Percentiles rank a stretch among this genome's conserved stretches.
phyloP scores from a whole-genome alignment of 257 asterid genomes.

The Solanum medicagineum region DNA sequence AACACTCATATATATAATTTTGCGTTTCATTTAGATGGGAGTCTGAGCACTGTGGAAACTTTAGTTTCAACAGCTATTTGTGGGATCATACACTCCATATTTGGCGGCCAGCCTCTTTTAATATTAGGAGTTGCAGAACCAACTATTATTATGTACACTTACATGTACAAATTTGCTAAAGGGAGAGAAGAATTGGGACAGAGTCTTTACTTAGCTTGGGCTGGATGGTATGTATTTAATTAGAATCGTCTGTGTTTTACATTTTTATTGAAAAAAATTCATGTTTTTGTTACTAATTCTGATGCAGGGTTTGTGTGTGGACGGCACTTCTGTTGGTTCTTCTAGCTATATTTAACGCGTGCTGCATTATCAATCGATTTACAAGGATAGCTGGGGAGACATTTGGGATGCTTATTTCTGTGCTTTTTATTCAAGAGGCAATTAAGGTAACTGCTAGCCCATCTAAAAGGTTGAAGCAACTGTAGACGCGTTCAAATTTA shows the following conservation, averaged over 20 bases:
- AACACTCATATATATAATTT: neutral
- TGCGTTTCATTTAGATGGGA: conserved; percentile 27
- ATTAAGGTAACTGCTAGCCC: conserved; percentile 19
- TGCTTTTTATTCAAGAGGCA: conserved; percentile 38
- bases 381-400: conserved; percentile 48
- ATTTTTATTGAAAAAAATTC: neutral
- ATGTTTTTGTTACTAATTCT: neutral
- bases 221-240: conserved; percentile 11
- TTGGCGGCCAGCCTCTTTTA: conserved; percentile 50
- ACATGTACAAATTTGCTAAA: conserved; percentile 44
- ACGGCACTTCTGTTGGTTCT: conserved; percentile 32
- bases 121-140: conserved; percentile 61
- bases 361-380: conserved; percentile 24
- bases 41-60: conserved; percentile 42
- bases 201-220: conserved; percentile 43
- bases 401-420: conserved; percentile 37
- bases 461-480: no score
- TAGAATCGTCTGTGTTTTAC: neutral
- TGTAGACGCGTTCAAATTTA: neutral
- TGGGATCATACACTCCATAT: conserved; percentile 45
- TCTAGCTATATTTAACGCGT: conserved; percentile 37
- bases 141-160: conserved; percentile 44
- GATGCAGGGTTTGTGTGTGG: conserved; percentile 48
- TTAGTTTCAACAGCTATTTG: conserved; percentile 48
- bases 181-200: conserved; percentile 26